A percentile compares a stretch with the other conserved stretches of the same genome.
Evolutionary conservation across 257 asterid genomes (phyloP).

Genomic region (Catharanthus roseus): DNA sequence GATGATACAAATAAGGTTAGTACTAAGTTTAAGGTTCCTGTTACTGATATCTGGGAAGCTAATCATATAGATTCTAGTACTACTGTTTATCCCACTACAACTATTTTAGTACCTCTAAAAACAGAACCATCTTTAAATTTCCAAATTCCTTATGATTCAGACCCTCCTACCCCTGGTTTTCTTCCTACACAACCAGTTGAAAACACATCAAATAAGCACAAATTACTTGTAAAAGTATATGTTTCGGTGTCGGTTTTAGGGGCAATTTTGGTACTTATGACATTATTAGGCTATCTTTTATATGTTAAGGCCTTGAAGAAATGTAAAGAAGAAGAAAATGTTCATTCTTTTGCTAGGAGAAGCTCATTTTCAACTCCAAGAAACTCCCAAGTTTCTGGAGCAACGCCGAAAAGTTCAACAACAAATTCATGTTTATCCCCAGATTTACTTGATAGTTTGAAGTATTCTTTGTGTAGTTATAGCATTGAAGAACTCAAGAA

Average conservation of each 20-base stretch:
- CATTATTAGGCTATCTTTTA: slow-evolving; percentile 34
- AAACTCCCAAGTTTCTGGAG: slow-evolving; percentile 38
- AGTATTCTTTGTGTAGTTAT: slow-evolving; percentile 48
- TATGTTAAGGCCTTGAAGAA: slow-evolving; percentile 39
- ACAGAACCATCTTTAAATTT: slow-evolving; percentile 41
- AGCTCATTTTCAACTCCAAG: slow-evolving; percentile 49
- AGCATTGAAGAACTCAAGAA: slow-evolving; percentile 41
- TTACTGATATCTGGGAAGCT: slow-evolving; percentile 39
- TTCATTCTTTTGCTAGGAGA: slow-evolving; percentile 14
- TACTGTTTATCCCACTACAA: slow-evolving; percentile 53
- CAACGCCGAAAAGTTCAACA: slow-evolving; percentile 35
- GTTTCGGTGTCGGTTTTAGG: slow-evolving; percentile 42
- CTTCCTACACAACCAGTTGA: slow-evolving; percentile 44
- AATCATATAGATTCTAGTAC: slow-evolving; percentile 39
- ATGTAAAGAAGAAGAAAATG: slow-evolving; percentile 18
- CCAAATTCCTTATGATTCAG: slow-evolving; percentile 23
- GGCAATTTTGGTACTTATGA: slow-evolving; percentile 28
- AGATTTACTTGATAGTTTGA: slow-evolving; percentile 53
- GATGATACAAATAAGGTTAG: slow-evolving; percentile 37
- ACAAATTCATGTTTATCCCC: slow-evolving; percentile 61
- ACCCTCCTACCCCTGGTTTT: slow-evolving; percentile 53
- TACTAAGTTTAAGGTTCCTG: slow-evolving; percentile 41
- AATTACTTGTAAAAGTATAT: slow-evolving; percentile 29
- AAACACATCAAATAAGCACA: slow-evolving; percentile 10
- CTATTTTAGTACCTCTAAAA: slow-evolving; percentile 55